Conservation (phyloP, 2,329 filamentous ascomycete genomes). For the Fusarium secorum region DNA sequence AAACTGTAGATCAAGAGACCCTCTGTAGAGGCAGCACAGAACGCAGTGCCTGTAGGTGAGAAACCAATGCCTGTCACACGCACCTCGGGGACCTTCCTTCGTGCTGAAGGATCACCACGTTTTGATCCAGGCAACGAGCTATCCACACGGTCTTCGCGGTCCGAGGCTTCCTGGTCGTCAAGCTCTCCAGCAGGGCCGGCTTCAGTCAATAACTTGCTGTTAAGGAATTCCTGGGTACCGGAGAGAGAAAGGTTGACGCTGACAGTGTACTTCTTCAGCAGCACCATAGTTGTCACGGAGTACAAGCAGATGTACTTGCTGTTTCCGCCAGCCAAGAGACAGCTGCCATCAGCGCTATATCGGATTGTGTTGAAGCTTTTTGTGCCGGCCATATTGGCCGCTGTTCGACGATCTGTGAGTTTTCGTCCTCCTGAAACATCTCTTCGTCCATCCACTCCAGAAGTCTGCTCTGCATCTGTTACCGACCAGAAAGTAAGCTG, state of each 20-base stretch:
- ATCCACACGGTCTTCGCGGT: constrained; percentile 85
- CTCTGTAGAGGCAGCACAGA: constrained; percentile 95
- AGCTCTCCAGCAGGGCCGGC: constrained; percentile 85
- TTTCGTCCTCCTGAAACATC: constrained; percentile 94
- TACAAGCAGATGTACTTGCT: constrained; percentile 99
- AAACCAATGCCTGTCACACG: constrained; percentile 86
- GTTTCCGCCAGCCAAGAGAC: constrained; percentile 88
- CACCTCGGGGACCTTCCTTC: constrained; percentile 81
- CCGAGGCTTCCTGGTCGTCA: constrained; percentile 87
- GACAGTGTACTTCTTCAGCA: constrained; percentile 95
- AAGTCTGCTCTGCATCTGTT: constrained; percentile 83
- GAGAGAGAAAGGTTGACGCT: constrained; percentile 95
- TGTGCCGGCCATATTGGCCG: constrained; percentile 87
- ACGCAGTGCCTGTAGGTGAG: constrained; percentile 85
- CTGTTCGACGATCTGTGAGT: constrained; percentile 84
- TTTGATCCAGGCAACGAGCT: constrained; percentile 83
- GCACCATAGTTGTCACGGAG: constrained; percentile 88
- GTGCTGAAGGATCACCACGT: constrained; percentile 80
- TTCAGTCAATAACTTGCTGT: constrained; percentile 90
- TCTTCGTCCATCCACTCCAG: constrained; percentile 86
- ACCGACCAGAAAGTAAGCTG: constrained; percentile 96
- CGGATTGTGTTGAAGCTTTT: constrained; percentile 89
- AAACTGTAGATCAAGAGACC: constrained; percentile 93
- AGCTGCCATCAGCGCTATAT: constrained; percentile 92
- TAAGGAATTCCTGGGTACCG: constrained; percentile 95